Evolutionary conservation across 1,139 yeast genomes (phyloP).

Genomic region (Suhomyces choctaworum): DNA sequence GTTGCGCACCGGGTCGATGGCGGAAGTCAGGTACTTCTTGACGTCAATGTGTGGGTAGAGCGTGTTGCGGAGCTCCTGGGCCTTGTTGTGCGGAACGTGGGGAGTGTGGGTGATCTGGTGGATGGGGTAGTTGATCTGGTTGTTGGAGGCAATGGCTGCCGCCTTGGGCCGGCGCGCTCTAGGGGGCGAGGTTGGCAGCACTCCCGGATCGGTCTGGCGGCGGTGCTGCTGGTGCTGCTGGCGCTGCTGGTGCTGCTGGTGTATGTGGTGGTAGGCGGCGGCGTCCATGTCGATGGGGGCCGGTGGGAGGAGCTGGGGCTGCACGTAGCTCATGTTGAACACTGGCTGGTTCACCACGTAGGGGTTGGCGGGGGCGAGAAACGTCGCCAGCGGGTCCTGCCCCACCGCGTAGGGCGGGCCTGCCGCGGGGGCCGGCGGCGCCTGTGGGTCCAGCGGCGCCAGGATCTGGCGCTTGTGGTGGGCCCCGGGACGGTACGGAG

Average conservation of each 20-base stretch:
- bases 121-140: slow-evolving; percentile 24
- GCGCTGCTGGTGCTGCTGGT: background rate
- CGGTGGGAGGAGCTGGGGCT: slow-evolving; percentile 10
- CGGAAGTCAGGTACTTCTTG: slow-evolving; percentile 74
- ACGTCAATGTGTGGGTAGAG: slow-evolving; percentile 46
- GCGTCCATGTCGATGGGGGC: slow-evolving; percentile 2
- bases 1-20: slow-evolving; percentile 55
- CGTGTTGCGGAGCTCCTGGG: slow-evolving; percentile 25
- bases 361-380: background rate
- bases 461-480: background rate
- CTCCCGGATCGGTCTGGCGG: too few relatives aligned
- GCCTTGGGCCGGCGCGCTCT: slow-evolving; percentile 7
- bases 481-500: slow-evolving; percentile 2
- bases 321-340: slow-evolving; percentile 7
- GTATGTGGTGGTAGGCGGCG: background rate
- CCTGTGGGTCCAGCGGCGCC: background rate
- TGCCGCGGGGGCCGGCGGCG: background rate
- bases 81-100: slow-evolving; percentile 27
- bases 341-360: slow-evolving; percentile 1
- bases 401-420: background rate
- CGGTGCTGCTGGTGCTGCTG: slow-evolving; percentile 1
- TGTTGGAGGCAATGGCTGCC: slow-evolving; percentile 10
- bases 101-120: slow-evolving; percentile 16
- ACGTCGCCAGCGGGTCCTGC: too few relatives aligned
- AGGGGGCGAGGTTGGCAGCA: slow-evolving; percentile 2